phyloP scores from a whole-genome alignment of 2,329 filamentous ascomycete species.

The Cyclaneusma minus region DNA sequence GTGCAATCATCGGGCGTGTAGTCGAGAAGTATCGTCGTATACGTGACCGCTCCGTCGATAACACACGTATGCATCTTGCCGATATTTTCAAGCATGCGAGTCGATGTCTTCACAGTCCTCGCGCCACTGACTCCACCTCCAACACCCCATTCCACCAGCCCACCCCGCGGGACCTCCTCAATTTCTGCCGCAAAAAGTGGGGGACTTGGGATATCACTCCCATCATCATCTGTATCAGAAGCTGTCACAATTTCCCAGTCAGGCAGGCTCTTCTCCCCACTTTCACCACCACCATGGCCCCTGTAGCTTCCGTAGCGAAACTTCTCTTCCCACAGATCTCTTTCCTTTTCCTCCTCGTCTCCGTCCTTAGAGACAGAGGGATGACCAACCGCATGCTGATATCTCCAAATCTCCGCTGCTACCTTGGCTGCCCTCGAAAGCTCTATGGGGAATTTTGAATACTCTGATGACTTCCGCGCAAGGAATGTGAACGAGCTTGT shows the following conservation, averaged over 20 bases:
- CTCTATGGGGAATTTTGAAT: constrained; percentile 6
- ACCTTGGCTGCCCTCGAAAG: constrained; percentile 22
- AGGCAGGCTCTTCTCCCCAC: constrained; percentile 24
- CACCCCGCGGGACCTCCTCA: constrained; percentile 55
- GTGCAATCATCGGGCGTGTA: too few relatives aligned
- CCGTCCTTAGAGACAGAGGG: constrained; percentile 17
- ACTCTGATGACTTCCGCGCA: constrained; percentile 21
- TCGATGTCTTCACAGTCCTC: too few relatives aligned
- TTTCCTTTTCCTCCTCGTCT: constrained; percentile 29
- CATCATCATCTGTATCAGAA: constrained; percentile 11
- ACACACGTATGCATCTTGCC: too few relatives aligned
- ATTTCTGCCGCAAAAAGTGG: constrained; percentile 66
- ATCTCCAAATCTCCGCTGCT: constrained; percentile 32
- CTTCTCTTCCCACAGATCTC: constrained; percentile 55
- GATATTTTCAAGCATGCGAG: too few relatives aligned
- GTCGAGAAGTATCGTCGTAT: too few relatives aligned
- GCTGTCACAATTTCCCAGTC: constrained; percentile 30
- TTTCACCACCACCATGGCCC: constrained; percentile 7
- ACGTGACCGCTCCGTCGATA: too few relatives aligned
- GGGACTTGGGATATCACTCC: constrained; percentile 26
- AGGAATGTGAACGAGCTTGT: constrained; percentile 63
- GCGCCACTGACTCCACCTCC: too few relatives aligned
- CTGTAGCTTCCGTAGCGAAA: constrained; percentile 37
- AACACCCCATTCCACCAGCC: constrained; percentile 72
- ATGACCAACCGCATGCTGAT: constrained; percentile 22